Evolutionary conservation across 2,329 filamentous ascomycete species (phyloP), one percentile per base, ranked within the genome.

Genomic region (Pyricularia sp.): DNA sequence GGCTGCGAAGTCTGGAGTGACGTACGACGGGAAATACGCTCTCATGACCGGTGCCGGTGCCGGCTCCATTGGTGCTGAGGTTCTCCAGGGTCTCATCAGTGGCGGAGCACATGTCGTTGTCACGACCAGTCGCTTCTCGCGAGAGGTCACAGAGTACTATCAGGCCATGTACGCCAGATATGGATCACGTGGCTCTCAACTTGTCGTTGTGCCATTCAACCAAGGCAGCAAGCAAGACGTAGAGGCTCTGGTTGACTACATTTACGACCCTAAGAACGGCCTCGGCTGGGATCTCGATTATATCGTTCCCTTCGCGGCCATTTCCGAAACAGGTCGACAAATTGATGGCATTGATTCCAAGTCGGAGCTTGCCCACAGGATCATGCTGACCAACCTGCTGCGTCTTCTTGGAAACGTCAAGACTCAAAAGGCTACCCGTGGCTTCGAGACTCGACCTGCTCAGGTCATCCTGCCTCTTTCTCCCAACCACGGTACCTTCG

Each of bases 11-110:
- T 82, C 86, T 65, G 94, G 94, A 75, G 87, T 99, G 66, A 94
- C 88, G 61, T 99, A 96, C 81, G 85, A 92, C 74, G 91, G 90
- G 78, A 97, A 97, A 82, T 91, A 97, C 73, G 93, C 90, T 62
- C 85, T 99, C 70, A 99, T 99, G 93, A 99, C 94, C 67, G 94
- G 94, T 79, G 94, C 94, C 69, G 94, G 94, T 77, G 94, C 93
- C 69, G 96, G 96, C 60, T 99, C 94, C 63, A 99, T 99, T 70
- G 94, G 94, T 75, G 94, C 94, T 44, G 94, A 97, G 72, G 94
- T 99, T 64, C 84, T 99, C 16, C 93, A 97, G 77, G 94, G 94
- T 66, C 83, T 99, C 68, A 92, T 99, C 76, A 96, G 91, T 73
- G 94, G 96, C 78, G 94, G 94, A 74, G 94, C 94, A 69, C 96